Conservation (phyloP, 108 stramenopile species). For the Ochromonas danica region DNA sequence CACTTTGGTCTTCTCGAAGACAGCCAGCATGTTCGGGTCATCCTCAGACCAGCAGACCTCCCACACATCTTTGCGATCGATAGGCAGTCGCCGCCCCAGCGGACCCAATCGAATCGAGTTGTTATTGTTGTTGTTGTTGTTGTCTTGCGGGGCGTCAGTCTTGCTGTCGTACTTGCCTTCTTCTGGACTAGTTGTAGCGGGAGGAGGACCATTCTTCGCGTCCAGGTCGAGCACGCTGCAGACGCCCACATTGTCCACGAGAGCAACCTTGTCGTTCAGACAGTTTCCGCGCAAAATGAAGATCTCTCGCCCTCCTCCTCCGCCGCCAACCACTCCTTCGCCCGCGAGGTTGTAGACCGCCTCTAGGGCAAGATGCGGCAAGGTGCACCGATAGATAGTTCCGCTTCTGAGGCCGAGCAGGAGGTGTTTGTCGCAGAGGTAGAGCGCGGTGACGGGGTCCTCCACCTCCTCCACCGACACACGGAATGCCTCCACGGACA, state of each 20-base stretch:
- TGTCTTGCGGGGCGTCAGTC: too few species aligned
- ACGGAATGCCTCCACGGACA: conserved; percentile 11
- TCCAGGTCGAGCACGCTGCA: conserved; percentile 52
- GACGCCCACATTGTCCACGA: conserved; percentile 50
- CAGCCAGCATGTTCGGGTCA: conserved; percentile 50
- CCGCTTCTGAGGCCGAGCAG: conserved; percentile 55
- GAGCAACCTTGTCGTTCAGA: conserved; percentile 43
- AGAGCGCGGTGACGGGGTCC: conserved; percentile 51
- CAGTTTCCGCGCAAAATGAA: conserved; percentile 49
- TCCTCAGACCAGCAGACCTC: conserved; percentile 56
- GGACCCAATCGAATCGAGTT: conserved; percentile 33
- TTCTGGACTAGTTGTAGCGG: too few species aligned
- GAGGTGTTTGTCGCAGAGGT: conserved; percentile 44
- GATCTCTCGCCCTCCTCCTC: conserved; percentile 26
- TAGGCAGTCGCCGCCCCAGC: conserved; percentile 33
- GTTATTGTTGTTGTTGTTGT: too few species aligned
- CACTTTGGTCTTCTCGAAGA: conserved; percentile 64
- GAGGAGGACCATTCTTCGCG: background rate
- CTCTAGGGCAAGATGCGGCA: conserved; percentile 55
- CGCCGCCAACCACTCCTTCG: conserved; percentile 7
- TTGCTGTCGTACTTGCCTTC: conserved; percentile 6
- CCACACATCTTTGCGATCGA: conserved; percentile 58
- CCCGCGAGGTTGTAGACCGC: conserved; percentile 27
- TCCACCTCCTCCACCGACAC: background rate
- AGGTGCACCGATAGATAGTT: conserved; percentile 49